Evolutionary conservation across 768 basidiomycete species (phyloP).

Genomic region (Cubamyces sp.): DNA sequence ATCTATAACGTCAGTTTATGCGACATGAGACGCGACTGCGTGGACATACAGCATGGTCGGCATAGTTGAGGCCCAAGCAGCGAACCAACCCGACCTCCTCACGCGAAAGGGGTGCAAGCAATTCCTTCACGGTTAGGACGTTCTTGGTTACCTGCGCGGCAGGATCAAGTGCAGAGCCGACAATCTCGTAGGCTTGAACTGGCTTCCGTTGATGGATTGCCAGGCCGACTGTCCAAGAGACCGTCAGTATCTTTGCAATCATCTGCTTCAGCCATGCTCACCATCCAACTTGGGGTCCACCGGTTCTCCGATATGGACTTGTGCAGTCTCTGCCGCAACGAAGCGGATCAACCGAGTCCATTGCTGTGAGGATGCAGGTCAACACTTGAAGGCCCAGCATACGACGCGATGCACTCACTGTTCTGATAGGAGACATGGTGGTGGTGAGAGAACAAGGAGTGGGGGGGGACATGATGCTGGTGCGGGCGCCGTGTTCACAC

Average conservation of each 20-base stretch:
- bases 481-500: conserved; percentile 12
- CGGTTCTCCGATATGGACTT: conserved; percentile 79
- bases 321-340: conserved; percentile 72
- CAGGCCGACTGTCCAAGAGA: conserved; percentile 50
- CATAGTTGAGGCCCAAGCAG: conserved; percentile 81
- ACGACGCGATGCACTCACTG: conserved; percentile 42
- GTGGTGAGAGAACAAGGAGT: conserved; percentile 18
- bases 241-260: neutral
- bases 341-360: conserved; percentile 87
- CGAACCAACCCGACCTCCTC: conserved; percentile 70
- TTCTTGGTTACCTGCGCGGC: conserved; percentile 63
- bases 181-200: conserved; percentile 73
- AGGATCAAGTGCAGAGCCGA: conserved; percentile 70
- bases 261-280: conserved; percentile 31
- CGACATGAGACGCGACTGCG: neutral
- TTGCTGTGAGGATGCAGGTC: conserved; percentile 42
- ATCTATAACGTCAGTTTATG: neutral
- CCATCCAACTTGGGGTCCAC: conserved; percentile 69
- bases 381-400: neutral
- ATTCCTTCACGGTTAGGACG: conserved; percentile 69
- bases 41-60: conserved; percentile 74
- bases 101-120: conserved; percentile 69
- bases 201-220: conserved; percentile 54
- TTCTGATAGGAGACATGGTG: conserved; percentile 61
- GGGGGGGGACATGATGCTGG: conserved; percentile 4